These are phyloP conservation scores for Oenanthe sinensis DNA, from an alignment of 129 eudicot species.

Conservation along the genomic window DNA sequence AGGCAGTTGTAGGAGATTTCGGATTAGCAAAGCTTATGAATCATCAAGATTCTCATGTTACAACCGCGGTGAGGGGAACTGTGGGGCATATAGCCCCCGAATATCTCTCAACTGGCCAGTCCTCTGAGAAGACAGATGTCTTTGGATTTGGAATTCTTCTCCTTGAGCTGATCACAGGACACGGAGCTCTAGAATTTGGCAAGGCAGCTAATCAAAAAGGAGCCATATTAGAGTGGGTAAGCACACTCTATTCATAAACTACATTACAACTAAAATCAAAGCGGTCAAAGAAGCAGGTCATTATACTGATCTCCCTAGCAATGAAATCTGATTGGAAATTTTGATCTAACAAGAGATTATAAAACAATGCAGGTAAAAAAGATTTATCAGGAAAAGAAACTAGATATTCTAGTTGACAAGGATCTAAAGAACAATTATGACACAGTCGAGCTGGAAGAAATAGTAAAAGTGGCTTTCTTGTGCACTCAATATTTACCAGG, in stretches of 20 bases:
- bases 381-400: constrained; percentile 70
- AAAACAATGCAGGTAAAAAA: constrained; percentile 48
- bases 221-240: constrained; percentile 88
- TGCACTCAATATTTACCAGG: constrained; percentile 22
- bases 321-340: neutral
- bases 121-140: constrained; percentile 82
- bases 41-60: constrained; percentile 82
- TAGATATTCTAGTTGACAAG: constrained; percentile 65
- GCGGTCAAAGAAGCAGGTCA: neutral
- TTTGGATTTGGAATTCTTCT: constrained; percentile 83
- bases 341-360: neutral
- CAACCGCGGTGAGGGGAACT: constrained; percentile 84
- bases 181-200: constrained; percentile 70
- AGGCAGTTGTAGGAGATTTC: constrained; percentile 92
- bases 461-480: constrained; percentile 72
- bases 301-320: neutral
- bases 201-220: constrained; percentile 83
- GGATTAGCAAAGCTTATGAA: constrained; percentile 85
- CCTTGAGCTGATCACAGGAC: constrained; percentile 83
- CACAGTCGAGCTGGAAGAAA: constrained; percentile 59
- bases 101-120: constrained; percentile 83
- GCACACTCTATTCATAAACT: neutral
- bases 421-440: constrained; percentile 53
- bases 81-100: constrained; percentile 93
- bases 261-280: neutral